phyloP scores from a whole-genome alignment of 2,329 filamentous ascomycete genomes.

The Colletotrichum destructivum region DNA sequence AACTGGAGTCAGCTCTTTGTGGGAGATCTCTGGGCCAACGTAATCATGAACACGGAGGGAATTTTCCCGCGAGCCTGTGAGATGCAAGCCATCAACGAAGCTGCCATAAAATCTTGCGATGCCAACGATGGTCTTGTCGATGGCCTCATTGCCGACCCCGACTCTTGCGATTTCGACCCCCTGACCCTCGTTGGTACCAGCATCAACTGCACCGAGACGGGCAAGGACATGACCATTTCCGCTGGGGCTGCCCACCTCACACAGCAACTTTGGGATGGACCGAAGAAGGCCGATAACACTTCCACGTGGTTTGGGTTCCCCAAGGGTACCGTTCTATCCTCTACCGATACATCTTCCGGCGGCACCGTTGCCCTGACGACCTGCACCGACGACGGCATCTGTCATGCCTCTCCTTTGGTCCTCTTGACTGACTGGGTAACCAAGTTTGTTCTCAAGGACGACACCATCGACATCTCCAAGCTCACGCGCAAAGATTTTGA shows the following conservation, averaged over 20 bases:
- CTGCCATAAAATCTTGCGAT: slow-evolving; percentile 18
- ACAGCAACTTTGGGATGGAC: no score
- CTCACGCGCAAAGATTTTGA: background rate
- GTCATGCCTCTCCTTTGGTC: no score
- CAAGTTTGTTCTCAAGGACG: background rate
- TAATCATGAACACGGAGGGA: slow-evolving; percentile 6
- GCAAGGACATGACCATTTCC: background rate
- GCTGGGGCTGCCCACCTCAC: background rate
- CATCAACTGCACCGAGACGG: slow-evolving; percentile 40
- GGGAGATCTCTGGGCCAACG: slow-evolving; percentile 16
- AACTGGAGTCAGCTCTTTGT: slow-evolving; percentile 41
- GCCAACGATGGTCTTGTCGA: slow-evolving; percentile 24
- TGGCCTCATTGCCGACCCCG: slow-evolving; percentile 20
- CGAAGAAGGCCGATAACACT: background rate
- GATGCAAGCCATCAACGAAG: slow-evolving; percentile 50
- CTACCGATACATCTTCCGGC: no score
- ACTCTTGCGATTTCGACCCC: slow-evolving; percentile 43
- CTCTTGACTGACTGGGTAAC: background rate
- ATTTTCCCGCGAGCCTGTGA: slow-evolving; percentile 26
- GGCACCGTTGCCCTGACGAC: no score
- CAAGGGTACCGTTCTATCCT: no score
- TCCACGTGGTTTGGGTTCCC: no score
- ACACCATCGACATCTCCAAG: background rate
- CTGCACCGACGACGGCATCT: no score
- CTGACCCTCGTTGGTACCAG: slow-evolving; percentile 29